Conservation (phyloP, 2,329 filamentous ascomycete genomes). For the Sordariomycetes sp. region DNA sequence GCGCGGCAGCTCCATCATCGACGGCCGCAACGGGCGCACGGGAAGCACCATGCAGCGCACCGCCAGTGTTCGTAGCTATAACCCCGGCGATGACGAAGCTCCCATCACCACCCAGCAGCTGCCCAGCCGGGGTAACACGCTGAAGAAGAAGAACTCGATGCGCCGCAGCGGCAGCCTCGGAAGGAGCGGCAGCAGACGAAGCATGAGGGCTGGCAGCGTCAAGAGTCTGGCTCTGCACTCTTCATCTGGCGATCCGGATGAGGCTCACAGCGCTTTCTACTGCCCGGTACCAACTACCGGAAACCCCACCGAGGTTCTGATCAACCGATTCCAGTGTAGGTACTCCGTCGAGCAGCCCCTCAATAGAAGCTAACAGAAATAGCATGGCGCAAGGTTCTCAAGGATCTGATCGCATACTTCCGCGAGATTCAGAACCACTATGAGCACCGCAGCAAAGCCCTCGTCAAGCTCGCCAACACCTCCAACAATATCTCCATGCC, state of each 20-base stretch:
- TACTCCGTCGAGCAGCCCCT: constrained; percentile 2
- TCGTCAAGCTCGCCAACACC: constrained; percentile 74
- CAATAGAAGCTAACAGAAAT: constrained; percentile 3
- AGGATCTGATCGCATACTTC: constrained; percentile 90
- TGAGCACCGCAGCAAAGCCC: constrained; percentile 72
- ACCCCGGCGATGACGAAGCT: constrained; percentile 32
- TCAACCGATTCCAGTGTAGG: constrained; percentile 81
- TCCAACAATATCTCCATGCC: constrained; percentile 74
- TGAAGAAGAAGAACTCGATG: constrained; percentile 82
- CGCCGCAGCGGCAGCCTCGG: constrained; percentile 65
- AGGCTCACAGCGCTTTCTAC: constrained; percentile 75
- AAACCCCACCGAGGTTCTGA: constrained; percentile 79
- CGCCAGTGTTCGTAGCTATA: constrained; percentile 47
- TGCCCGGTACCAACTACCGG: constrained; percentile 83
- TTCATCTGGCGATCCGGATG: constrained; percentile 55
- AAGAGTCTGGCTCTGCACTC: constrained; percentile 69
- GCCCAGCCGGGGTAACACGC: constrained; percentile 53
- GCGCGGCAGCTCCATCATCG: constrained; percentile 55
- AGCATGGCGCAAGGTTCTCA: constrained; percentile 94
- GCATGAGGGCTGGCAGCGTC: constrained; percentile 78
- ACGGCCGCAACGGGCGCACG: constrained; percentile 25
- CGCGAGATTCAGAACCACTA: constrained; percentile 86
- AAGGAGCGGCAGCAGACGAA: constrained; percentile 71
- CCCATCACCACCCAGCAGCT: constrained; percentile 16
- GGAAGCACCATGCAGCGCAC: constrained; percentile 45